These are phyloP conservation scores for Agroathelia rolfsii DNA, from an alignment of 1,284 basidiomycete species.

Conservation along the genomic window DNA sequence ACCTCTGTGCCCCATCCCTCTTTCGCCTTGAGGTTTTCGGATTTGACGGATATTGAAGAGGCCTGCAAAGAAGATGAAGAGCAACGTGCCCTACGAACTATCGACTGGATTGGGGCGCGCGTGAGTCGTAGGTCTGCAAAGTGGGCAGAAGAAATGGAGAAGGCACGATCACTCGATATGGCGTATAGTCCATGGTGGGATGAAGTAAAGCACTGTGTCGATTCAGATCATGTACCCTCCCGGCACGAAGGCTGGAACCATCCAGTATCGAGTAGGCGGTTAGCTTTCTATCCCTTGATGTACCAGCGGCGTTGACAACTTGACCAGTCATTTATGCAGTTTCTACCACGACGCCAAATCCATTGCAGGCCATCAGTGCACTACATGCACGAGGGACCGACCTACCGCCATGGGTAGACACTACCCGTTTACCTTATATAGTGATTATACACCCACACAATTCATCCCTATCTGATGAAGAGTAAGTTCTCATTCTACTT, in stretches of 20 bases:
- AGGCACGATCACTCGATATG: constrained; percentile 27
- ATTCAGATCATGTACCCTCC: constrained; percentile 64
- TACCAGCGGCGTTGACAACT: constrained; percentile 8
- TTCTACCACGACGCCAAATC: constrained; percentile 67
- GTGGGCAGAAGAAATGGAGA: constrained; percentile 58
- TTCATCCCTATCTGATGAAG: constrained; percentile 65
- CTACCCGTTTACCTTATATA: constrained; percentile 56
- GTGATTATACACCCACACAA: constrained; percentile 64
- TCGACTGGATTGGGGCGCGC: constrained; percentile 74
- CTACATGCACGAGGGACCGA: constrained; percentile 55
- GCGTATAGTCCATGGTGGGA: constrained; percentile 74
- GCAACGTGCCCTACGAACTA: constrained; percentile 57
- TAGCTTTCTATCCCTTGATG: constrained; percentile 4
- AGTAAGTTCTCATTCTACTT: constrained; percentile 38
- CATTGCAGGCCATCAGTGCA: constrained; percentile 62
- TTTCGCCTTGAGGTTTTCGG: constrained; percentile 68
- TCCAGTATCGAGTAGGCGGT: constrained; percentile 57
- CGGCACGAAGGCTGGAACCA: constrained; percentile 75
- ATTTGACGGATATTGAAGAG: constrained; percentile 55
- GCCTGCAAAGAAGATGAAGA: constrained; percentile 70
- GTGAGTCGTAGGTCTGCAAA: constrained; percentile 46
- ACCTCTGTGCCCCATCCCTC: constrained; percentile 58
- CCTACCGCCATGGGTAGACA: constrained; percentile 71
- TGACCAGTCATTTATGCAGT: constrained; percentile 63
- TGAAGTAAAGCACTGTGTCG: constrained; percentile 61